Conservation (phyloP, 2,329 filamentous ascomycete species). For the Aspergillus ochraceus region DNA sequence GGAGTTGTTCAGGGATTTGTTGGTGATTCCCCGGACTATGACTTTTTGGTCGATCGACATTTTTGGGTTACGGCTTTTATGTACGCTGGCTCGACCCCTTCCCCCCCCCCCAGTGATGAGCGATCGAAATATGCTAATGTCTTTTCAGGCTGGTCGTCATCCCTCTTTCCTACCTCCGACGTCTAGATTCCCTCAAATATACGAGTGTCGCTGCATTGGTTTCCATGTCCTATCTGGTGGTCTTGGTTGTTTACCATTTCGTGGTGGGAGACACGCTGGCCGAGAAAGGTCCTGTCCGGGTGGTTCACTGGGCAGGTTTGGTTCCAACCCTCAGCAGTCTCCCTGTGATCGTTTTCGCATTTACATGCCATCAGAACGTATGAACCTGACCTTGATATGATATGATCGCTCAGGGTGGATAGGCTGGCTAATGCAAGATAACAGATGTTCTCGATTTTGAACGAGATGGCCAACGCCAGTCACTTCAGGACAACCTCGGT, state of each 20-base stretch:
- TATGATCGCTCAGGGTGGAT: not conserved
- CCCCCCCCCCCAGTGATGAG: not conserved
- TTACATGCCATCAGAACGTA: slow-evolving; percentile 98
- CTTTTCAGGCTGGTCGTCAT: slow-evolving; percentile 76
- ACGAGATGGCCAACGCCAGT: slow-evolving; percentile 86
- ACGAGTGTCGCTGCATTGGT: slow-evolving; percentile 88
- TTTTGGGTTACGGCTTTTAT: slow-evolving; percentile 99
- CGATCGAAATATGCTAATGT: slow-evolving; percentile 14
- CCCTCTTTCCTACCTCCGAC: slow-evolving; percentile 85
- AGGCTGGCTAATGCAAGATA: slow-evolving; percentile 2
- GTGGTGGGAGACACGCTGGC: slow-evolving; percentile 71
- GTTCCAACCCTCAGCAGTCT: slow-evolving; percentile 79
- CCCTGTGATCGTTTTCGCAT: slow-evolving; percentile 97
- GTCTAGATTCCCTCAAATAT: slow-evolving; percentile 94
- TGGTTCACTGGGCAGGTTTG: slow-evolving; percentile 76
- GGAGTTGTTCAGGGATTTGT: slow-evolving; percentile 84
- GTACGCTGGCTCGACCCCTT: slow-evolving; percentile 43
- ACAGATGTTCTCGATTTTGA: slow-evolving; percentile 97
- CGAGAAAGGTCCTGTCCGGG: slow-evolving; percentile 71
- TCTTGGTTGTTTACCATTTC: slow-evolving; percentile 93
- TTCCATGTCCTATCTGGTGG: slow-evolving; percentile 90
- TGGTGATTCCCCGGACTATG: slow-evolving; percentile 59
- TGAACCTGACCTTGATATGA: slow-evolving; percentile 26
- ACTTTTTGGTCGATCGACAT: slow-evolving; percentile 81
- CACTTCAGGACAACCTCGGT: slow-evolving; percentile 76